Conservation (phyloP, 192 early-diverging fungal species). For the Dissophora globulifera region DNA sequence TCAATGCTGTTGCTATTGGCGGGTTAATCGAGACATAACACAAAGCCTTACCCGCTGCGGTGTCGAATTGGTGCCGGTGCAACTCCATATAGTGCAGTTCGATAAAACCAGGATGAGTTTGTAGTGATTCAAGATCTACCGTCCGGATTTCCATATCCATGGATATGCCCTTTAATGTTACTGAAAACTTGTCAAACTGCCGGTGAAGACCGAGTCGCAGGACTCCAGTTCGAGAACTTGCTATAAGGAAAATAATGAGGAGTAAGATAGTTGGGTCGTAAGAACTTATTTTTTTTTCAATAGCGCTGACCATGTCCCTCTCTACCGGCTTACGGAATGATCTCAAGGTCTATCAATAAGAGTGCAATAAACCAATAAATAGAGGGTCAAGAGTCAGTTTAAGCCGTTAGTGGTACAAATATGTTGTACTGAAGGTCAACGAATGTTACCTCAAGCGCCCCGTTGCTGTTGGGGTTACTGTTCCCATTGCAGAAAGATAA, state of each 20-base stretch:
- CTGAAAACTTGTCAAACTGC: background rate
- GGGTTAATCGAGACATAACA: too few species aligned
- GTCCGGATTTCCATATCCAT: background rate
- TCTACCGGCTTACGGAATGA: too few species aligned
- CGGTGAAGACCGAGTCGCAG: background rate
- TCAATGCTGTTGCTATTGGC: too few species aligned
- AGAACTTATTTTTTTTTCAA: background rate
- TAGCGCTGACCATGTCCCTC: background rate
- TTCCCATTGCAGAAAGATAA: background rate
- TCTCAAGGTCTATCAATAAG: too few species aligned
- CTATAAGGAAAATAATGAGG: too few species aligned
- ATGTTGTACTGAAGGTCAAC: background rate
- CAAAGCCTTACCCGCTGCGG: too few species aligned
- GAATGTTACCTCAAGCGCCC: background rate
- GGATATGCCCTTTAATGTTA: background rate
- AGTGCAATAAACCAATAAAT: too few species aligned
- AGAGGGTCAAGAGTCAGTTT: background rate
- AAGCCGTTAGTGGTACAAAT: background rate
- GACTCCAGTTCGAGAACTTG: background rate
- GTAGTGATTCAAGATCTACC: too few species aligned
- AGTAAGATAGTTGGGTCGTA: background rate
- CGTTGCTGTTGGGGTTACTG: background rate
- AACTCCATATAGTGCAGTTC: background rate
- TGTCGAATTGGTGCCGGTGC: background rate
- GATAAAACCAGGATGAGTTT: background rate